A percentile compares a stretch with the other conserved stretches of the same genome.
These are phyloP conservation scores for Aegilops bicornis DNA, from an alignment of 176 grass and related monocot genomes.

Conservation along the genomic window DNA sequence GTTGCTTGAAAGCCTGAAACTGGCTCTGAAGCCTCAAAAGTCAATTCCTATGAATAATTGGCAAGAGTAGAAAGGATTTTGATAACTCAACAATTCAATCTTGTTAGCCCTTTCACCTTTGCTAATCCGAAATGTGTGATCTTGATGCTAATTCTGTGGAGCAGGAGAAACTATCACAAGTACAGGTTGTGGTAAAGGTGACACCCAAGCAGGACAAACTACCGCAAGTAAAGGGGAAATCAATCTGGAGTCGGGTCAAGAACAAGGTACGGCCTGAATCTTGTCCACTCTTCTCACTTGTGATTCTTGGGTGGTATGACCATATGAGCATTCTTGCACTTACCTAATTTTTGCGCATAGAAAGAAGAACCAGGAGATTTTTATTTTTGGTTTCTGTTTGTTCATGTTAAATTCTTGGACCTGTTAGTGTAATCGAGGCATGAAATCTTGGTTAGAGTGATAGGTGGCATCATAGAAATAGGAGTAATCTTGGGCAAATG, in stretches of 20 bases:
- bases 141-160: background rate
- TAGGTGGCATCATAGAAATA: background rate
- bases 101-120: background rate
- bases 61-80: background rate
- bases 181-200: no score
- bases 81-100: background rate
- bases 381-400: background rate
- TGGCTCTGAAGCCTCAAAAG: no score
- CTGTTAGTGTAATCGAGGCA: background rate
- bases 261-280: background rate
- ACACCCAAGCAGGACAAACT: no score
- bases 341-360: background rate
- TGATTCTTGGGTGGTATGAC: background rate
- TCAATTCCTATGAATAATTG: no score
- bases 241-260: background rate
- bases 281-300: background rate
- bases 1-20: no score
- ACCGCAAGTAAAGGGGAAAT: background rate
- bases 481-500: conserved; percentile 3
- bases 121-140: background rate
- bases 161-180: background rate
- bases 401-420: background rate
- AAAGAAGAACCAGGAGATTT: background rate
- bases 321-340: background rate
- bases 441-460: background rate